These are phyloP conservation scores for Talaromyces sp. DNA, from an alignment of 2,329 filamentous ascomycete genomes.

Conservation along the genomic window DNA sequence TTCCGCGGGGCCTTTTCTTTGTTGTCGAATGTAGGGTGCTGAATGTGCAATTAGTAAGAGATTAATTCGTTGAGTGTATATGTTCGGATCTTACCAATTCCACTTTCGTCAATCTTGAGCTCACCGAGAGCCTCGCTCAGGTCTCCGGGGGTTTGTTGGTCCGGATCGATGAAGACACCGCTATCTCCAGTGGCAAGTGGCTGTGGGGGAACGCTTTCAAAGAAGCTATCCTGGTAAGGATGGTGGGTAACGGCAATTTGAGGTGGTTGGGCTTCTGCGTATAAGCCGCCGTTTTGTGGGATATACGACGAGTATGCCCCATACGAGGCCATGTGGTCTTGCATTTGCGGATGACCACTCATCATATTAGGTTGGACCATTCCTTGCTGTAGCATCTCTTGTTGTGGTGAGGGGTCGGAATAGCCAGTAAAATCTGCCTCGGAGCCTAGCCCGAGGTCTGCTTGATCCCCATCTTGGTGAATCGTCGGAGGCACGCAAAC, in stretches of 20 bases:
- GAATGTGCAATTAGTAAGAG: neutral
- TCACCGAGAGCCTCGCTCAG: conserved; percentile 77
- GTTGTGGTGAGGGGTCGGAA: conserved; percentile 27
- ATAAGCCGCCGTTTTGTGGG: conserved; percentile 23
- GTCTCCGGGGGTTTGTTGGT: conserved; percentile 63
- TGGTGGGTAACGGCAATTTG: conserved; percentile 25
- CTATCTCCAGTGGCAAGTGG: conserved; percentile 30
- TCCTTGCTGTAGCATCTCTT: conserved; percentile 47
- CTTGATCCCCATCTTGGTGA: conserved; percentile 57
- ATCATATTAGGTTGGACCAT: conserved; percentile 41
- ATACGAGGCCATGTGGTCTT: conserved; percentile 3
- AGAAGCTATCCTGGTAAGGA: conserved; percentile 15
- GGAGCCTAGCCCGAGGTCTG: conserved; percentile 19
- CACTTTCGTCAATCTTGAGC: conserved; percentile 78
- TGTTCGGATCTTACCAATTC: conserved; percentile 59
- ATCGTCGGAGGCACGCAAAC: conserved; percentile 87
- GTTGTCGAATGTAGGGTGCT: conserved; percentile 79
- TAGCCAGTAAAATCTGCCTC: conserved; percentile 20
- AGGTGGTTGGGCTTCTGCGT: conserved; percentile 25
- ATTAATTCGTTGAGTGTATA: neutral
- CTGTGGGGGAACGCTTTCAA: conserved; percentile 18
- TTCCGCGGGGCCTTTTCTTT: conserved; percentile 45
- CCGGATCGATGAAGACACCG: conserved; percentile 52
- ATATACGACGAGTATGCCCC: conserved; percentile 37
- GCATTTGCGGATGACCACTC: conserved; percentile 1